Conservation (phyloP, 352 stramenopile species). For the Phytophthora niederhauseri region DNA sequence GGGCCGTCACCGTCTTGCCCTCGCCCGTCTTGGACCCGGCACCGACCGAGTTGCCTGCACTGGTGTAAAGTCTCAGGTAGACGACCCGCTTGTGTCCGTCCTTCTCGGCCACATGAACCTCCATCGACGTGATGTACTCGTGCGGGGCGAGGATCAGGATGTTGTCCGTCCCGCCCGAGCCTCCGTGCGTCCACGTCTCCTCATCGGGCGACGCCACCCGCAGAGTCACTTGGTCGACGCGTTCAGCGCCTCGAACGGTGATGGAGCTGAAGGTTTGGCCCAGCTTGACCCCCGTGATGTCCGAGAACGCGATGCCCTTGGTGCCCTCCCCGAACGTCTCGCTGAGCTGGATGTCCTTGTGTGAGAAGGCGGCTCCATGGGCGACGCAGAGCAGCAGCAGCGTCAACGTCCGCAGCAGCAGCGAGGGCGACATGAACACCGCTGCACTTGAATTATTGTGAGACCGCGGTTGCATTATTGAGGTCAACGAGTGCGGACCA, state of each 20-base stretch:
- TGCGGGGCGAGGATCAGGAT: conserved; percentile 12
- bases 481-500: conserved; percentile 1
- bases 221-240: conserved; percentile 29
- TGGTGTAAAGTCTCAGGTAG: conserved; percentile 23
- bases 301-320: conserved; percentile 26
- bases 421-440: background rate
- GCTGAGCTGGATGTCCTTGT: conserved; percentile 24
- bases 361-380: conserved; percentile 10
- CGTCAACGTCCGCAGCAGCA: conserved; percentile 3
- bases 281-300: conserved; percentile 27
- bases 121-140: conserved; percentile 30
- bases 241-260: conserved; percentile 25
- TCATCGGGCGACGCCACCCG: conserved; percentile 17
- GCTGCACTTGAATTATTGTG: conserved; percentile 4
- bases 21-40: conserved; percentile 17
- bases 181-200: conserved; percentile 25
- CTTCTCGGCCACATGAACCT: conserved; percentile 26
- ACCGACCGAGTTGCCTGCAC: conserved; percentile 20
- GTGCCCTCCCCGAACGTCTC: conserved; percentile 26
- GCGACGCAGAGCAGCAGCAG: conserved; percentile 2
- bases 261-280: conserved; percentile 27
- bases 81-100: conserved; percentile 17
- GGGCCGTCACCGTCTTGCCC: conserved; percentile 13
- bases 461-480: conserved; percentile 1
- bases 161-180: conserved; percentile 23